These are phyloP conservation scores for Hydnum rufescens DNA, from an alignment of 768 basidiomycete species.

Conservation along the genomic window DNA sequence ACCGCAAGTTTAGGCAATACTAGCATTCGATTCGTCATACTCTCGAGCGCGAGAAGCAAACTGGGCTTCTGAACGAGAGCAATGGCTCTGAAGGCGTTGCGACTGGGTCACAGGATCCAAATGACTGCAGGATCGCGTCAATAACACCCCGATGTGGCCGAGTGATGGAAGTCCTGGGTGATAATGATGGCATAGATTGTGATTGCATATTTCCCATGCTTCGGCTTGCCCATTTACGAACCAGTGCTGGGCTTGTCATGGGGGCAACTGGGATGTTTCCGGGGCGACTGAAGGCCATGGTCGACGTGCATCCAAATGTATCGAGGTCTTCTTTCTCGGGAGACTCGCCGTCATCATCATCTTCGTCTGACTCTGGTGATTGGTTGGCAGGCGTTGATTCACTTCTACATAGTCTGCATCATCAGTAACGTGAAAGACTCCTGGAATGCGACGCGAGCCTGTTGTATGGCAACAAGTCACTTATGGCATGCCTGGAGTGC, in stretches of 20 bases:
- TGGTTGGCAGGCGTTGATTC: constrained; percentile 19
- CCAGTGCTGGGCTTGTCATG: not conserved
- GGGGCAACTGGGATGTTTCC: not conserved
- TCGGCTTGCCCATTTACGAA: not conserved
- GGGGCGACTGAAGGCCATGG: not conserved
- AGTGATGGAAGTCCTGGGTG: too few relatives aligned
- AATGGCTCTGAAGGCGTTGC: constrained; percentile 64
- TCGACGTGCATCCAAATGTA: not conserved
- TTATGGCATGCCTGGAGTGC: constrained; percentile 52
- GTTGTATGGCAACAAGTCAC: constrained; percentile 76
- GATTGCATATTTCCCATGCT: too few relatives aligned
- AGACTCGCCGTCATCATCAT: constrained; percentile 16
- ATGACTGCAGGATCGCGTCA: constrained; percentile 39
- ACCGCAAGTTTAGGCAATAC: constrained; percentile 77
- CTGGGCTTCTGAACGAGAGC: constrained; percentile 73
- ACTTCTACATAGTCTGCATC: not conserved
- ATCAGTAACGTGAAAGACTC: constrained; percentile 2
- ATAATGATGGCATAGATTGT: constrained; percentile 5
- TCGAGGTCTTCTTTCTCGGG: constrained; percentile 8
- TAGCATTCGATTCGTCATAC: constrained; percentile 77
- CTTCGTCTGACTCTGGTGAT: constrained; percentile 27
- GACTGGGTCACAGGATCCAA: constrained; percentile 51
- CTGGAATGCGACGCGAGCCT: constrained; percentile 52
- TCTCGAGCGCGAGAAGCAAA: constrained; percentile 82
- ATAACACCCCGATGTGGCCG: constrained; percentile 17